Evolutionary conservation across 106 monocot genomes (phyloP), one percentile per base, ranked within the genome.

Genomic region (Dendrobium huoshanense): DNA sequence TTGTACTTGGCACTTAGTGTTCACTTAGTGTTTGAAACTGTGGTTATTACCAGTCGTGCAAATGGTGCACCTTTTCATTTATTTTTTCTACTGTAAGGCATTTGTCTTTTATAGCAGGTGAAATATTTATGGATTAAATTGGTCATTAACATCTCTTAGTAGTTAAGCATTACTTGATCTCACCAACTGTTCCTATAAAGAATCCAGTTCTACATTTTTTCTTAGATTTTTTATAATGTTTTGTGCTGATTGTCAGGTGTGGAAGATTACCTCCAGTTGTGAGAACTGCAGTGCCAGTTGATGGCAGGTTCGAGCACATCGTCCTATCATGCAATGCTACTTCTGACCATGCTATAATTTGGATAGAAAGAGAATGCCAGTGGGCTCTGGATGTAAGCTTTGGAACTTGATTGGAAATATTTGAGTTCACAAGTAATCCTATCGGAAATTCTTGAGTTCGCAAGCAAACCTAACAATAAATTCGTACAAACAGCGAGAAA

Each of bases 261-360:
- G 89, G 95, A 82, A 89, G 88, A 84, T 83, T 87, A 72, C 95
- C 98, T 7, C 94, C 98, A 37, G 92, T 92, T 29, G 95, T 98
- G 51, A 91, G 84, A 89, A 95, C 98, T 73, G 98, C 91, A 7
- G 92, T 98, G 29, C 95, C 98, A 3, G 98, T 98, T 31, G 98
- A 94, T 82, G 98, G 95, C 29, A 91, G 98, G 49, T 98, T 98
- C 42, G 98, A 95, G 84, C 89, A 90, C 76, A 92, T 98, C 45
- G 91, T 95, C 73, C 89, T 95, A 80, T 98, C 98, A 10, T 98
- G 98, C 87, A 98, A 98, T 79, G 98, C 98, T 78, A 98, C 98
- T 7, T 79, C 85, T n/a, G 98, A 98, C 29, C 98, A 98, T 84
- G 94, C 95, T n/a, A 92, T 98, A 65, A 87, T 98, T 78, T 98